Evolutionary conservation across 305 asterid species (phyloP).

Genomic region (Solanum hybrid): DNA sequence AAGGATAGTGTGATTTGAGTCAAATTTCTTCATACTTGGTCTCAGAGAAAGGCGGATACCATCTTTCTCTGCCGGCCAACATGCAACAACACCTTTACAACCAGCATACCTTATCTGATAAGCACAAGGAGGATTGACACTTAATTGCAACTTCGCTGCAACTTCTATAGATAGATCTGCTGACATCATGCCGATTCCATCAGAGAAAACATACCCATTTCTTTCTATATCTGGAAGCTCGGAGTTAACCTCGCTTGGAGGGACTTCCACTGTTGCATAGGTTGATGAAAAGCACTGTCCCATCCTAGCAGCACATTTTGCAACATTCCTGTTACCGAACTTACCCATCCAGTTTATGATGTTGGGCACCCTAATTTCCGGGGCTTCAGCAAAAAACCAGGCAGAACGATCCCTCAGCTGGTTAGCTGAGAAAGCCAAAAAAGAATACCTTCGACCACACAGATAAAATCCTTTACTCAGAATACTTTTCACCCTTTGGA

Average conservation of each 20-base stretch:
- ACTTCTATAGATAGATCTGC: slow-evolving; percentile 63
- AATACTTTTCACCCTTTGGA: slow-evolving; percentile 54
- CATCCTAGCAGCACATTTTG: slow-evolving; percentile 95
- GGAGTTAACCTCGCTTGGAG: slow-evolving; percentile 21
- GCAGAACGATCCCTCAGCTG: slow-evolving; percentile 91
- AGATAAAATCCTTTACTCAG: slow-evolving; percentile 46
- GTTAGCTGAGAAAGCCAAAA: slow-evolving; percentile 84
- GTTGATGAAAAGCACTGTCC: slow-evolving; percentile 98
- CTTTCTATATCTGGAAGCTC: slow-evolving; percentile 42
- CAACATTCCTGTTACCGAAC: slow-evolving; percentile 49
- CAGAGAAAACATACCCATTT: slow-evolving; percentile 69
- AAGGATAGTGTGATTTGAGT: slow-evolving; percentile 56
- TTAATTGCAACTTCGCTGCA: slow-evolving; percentile 58
- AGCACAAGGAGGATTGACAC: slow-evolving; percentile 60
- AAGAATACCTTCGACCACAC: slow-evolving; percentile 72
- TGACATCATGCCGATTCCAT: slow-evolving; percentile 85
- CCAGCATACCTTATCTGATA: slow-evolving; percentile 93
- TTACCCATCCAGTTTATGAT: slow-evolving; percentile 82
- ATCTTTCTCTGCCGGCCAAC: slow-evolving; percentile 57
- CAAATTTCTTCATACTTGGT: slow-evolving; percentile 74
- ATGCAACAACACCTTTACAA: slow-evolving; percentile 77
- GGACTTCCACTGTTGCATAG: slow-evolving; percentile 83
- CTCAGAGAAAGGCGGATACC: slow-evolving; percentile 47
- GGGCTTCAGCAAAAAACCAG: slow-evolving; percentile 86
- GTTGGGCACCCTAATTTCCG: slow-evolving; percentile 17